Percentiles rank a stretch among this genome's conserved stretches.
These are phyloP conservation scores for Termitomyces sp. DNA, from an alignment of 768 basidiomycete species.

Conservation along the genomic window DNA sequence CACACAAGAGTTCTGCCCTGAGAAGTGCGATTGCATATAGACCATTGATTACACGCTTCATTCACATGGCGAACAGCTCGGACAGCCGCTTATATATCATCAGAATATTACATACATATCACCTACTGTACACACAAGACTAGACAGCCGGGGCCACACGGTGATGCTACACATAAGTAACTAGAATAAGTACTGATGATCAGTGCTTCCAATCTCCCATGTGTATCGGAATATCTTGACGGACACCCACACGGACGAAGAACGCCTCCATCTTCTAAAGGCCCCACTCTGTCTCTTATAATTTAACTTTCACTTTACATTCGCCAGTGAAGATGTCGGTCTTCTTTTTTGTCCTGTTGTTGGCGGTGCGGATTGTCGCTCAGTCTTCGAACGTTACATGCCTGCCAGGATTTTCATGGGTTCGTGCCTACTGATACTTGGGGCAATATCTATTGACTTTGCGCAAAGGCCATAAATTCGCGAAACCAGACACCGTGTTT, in stretches of 20 bases:
- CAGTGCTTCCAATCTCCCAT: too few relatives aligned
- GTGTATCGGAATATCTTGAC: too few relatives aligned
- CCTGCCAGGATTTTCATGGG: conserved; percentile 34
- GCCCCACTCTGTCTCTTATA: not conserved
- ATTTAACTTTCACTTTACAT: not conserved
- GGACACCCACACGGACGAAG: not conserved
- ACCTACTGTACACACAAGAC: too few relatives aligned
- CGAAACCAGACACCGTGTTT: conserved; percentile 45
- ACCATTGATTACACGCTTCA: too few relatives aligned
- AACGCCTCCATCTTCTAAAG: not conserved
- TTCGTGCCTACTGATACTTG: conserved; percentile 8
- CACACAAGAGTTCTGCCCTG: too few relatives aligned
- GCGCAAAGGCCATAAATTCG: conserved; percentile 35
- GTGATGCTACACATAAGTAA: too few relatives aligned
- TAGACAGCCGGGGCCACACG: too few relatives aligned
- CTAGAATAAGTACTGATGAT: too few relatives aligned
- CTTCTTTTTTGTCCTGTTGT: not conserved
- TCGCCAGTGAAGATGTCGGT: not conserved
- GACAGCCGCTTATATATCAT: too few relatives aligned
- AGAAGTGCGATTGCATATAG: too few relatives aligned
- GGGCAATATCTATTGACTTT: not conserved
- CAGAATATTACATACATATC: too few relatives aligned
- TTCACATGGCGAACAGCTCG: too few relatives aligned
- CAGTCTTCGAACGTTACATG: conserved; percentile 38
- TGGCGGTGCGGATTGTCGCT: conserved; percentile 9